phyloP scores from a whole-genome alignment of 2,329 filamentous ascomycete genomes.

The Pestalotiopsis sp. region DNA sequence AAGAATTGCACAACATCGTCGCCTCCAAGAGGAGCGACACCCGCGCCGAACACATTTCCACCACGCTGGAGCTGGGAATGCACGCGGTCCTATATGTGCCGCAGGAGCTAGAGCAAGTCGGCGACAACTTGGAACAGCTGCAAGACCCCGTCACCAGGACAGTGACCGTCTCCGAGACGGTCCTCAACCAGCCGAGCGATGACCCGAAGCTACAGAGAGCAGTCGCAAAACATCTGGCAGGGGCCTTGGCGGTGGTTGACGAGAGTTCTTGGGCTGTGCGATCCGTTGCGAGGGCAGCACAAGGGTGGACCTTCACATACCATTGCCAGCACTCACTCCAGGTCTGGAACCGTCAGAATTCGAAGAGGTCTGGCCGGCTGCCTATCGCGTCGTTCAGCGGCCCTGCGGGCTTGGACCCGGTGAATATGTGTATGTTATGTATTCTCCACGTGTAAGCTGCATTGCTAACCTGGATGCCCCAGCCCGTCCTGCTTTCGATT shows the following conservation, averaged over 20 bases:
- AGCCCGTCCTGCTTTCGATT: constrained; percentile 61
- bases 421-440: constrained; percentile 40
- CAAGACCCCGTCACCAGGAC: constrained; percentile 33
- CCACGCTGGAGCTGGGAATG: constrained; percentile 46
- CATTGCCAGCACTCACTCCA: constrained; percentile 53
- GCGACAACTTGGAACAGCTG: constrained; percentile 26
- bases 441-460: background rate
- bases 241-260: constrained; percentile 43
- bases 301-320: constrained; percentile 56
- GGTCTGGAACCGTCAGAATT: constrained; percentile 49
- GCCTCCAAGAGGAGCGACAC: constrained; percentile 43
- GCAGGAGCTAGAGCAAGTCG: constrained; percentile 34
- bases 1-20: constrained; percentile 42
- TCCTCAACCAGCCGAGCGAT: constrained; percentile 49
- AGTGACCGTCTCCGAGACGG: constrained; percentile 44
- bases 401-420: constrained; percentile 44
- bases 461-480: background rate
- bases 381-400: constrained; percentile 50
- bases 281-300: constrained; percentile 41
- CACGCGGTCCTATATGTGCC: constrained; percentile 43
- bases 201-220: constrained; percentile 49
- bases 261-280: constrained; percentile 49
- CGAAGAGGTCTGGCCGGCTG: constrained; percentile 38
- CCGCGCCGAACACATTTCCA: constrained; percentile 49
- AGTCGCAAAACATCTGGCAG: constrained; percentile 49